phyloP scores from a whole-genome alignment of 2,329 filamentous ascomycete genomes.

The Fusarium globosum region DNA sequence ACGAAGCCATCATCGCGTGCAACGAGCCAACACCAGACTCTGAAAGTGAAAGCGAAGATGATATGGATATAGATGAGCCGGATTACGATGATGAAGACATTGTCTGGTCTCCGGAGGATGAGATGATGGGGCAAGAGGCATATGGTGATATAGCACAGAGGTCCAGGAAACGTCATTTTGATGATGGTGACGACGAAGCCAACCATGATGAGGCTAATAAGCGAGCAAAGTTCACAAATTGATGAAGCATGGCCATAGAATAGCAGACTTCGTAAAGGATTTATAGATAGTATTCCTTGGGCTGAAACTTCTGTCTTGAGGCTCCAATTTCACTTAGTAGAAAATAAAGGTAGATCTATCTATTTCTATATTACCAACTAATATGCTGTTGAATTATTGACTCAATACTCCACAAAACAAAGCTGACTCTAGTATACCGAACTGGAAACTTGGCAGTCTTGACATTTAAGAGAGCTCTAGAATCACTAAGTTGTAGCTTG shows the following conservation, averaged over 20 bases:
- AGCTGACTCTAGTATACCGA: accelerated
- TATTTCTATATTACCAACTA: too few species aligned
- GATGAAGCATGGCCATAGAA: too few species aligned
- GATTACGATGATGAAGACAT: neutral
- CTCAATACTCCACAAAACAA: accelerated
- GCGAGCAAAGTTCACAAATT: neutral
- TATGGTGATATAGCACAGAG: neutral
- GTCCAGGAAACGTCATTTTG: neutral
- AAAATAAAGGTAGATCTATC: accelerated
- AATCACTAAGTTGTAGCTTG: accelerated
- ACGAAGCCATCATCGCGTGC: neutral
- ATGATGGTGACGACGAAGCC: neutral
- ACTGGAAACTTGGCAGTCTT: accelerated
- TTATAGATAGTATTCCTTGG: too few species aligned
- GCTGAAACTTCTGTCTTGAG: accelerated
- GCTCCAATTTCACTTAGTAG: neutral
- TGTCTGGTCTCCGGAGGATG: accelerated
- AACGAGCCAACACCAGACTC: accelerated
- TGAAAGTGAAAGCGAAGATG: neutral
- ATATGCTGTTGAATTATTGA: accelerated
- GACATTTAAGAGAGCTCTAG: neutral
- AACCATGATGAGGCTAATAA: accelerated
- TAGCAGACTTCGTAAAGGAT: too few species aligned
- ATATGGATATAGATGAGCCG: neutral
- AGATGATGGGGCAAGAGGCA: neutral